phyloP scores from a whole-genome alignment of 768 basidiomycete species.

The Panellus pusillus region DNA sequence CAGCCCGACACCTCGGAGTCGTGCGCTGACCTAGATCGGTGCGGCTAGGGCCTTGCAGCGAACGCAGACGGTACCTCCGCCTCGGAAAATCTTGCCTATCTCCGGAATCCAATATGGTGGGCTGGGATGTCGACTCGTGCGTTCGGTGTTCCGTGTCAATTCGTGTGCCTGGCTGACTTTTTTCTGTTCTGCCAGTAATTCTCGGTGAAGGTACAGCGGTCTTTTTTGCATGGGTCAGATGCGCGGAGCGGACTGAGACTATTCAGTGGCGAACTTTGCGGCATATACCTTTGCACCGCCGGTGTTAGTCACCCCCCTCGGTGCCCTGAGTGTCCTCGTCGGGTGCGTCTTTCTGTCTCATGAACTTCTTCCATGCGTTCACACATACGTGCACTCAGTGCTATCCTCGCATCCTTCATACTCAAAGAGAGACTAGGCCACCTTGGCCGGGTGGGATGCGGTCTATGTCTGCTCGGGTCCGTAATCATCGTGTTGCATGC shows the following conservation, averaged over 20 bases:
- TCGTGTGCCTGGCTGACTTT: not conserved
- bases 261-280: conserved; percentile 82
- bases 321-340: conserved; percentile 92
- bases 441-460: conserved; percentile 85
- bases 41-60: conserved; percentile 79
- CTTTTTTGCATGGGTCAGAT: not conserved
- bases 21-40: not conserved
- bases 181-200: conserved; percentile 58
- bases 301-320: conserved; percentile 97
- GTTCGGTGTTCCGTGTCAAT: conserved; percentile 33
- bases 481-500: conserved; percentile 95
- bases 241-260: not conserved
- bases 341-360: conserved; percentile 58
- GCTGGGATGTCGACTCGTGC: conserved; percentile 87
- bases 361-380: not conserved
- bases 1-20: not conserved
- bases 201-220: conserved; percentile 76
- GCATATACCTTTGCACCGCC: conserved; percentile 98
- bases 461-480: conserved; percentile 81
- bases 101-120: conserved; percentile 97
- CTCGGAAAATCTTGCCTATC: conserved; percentile 83
- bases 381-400: conserved; percentile 47
- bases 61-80: conserved; percentile 66
- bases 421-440: conserved; percentile 93
- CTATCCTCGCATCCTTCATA: conserved; percentile 90